Evolutionary conservation across 2,329 filamentous ascomycete genomes (phyloP).

Genomic region (Diaporthe aspalathi): DNA sequence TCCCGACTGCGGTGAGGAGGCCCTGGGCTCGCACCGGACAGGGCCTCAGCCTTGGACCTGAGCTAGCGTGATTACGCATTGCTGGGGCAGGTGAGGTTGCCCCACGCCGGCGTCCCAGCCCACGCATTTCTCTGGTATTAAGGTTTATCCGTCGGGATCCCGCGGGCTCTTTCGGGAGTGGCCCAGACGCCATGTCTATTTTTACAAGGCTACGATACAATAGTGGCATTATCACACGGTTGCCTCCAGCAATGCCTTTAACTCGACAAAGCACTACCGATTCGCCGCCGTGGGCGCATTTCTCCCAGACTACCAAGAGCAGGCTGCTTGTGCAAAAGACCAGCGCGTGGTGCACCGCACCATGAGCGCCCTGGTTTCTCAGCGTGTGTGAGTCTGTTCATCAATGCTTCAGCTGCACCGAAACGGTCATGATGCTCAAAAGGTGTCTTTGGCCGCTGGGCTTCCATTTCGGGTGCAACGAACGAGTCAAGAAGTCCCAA

Average conservation of each 20-base stretch:
- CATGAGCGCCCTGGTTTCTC: conserved; percentile 25
- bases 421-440: conserved; percentile 17
- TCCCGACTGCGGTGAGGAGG: not conserved
- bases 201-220: not conserved
- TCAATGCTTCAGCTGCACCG: conserved; percentile 30
- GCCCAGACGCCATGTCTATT: conserved; percentile 8
- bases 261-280: not conserved
- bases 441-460: conserved; percentile 17
- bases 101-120: not conserved
- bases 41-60: conserved; percentile 23
- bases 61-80: conserved; percentile 9
- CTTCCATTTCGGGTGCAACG: conserved; percentile 27
- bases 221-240: conserved; percentile 3
- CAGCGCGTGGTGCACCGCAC: not conserved
- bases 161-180: conserved; percentile 3
- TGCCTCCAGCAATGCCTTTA: conserved; percentile 17
- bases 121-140: conserved; percentile 16
- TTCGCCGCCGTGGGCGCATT: not conserved
- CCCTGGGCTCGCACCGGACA: not conserved
- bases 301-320: not conserved
- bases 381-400: conserved; percentile 27
- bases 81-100: conserved; percentile 11
- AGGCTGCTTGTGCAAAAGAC: not conserved
- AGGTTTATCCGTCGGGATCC: conserved; percentile 18
- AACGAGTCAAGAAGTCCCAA: conserved; percentile 34